phyloP scores from a whole-genome alignment of 768 basidiomycete genomes.

The Phanerochaete carnosa region DNA sequence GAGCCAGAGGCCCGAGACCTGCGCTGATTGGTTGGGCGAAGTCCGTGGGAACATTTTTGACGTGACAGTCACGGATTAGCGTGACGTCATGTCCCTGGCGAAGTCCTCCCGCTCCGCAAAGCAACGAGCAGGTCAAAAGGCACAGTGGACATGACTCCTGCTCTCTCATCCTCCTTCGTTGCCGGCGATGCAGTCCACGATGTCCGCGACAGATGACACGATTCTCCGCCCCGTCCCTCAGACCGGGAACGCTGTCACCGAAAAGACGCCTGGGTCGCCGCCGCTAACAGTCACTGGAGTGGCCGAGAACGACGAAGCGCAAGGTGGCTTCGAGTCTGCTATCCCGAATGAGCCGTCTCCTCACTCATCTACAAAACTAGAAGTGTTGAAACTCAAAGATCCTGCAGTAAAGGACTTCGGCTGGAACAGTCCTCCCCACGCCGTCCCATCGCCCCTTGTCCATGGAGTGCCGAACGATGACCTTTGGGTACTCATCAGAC shows the following conservation, averaged over 20 bases:
- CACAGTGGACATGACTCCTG: neutral
- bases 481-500: slow-evolving; percentile 34
- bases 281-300: neutral
- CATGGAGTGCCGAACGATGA: slow-evolving; percentile 37
- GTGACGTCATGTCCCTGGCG: slow-evolving; percentile 4
- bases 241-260: neutral
- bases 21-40: neutral
- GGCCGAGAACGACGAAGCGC: neutral
- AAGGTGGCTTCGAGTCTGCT: slow-evolving; percentile 4
- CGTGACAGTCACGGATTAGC: neutral
- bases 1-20: no score
- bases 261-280: neutral
- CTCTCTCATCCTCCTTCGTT: neutral
- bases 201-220: neutral
- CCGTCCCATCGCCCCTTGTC: slow-evolving; percentile 27
- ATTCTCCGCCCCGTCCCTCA: neutral
- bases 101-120: slow-evolving; percentile 9
- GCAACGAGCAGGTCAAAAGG: neutral
- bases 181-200: neutral
- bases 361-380: slow-evolving; percentile 11
- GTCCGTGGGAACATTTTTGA: neutral
- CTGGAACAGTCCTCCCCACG: slow-evolving; percentile 18
- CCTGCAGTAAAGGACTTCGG: slow-evolving; percentile 26
- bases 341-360: slow-evolving; percentile 14
- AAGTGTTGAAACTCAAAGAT: slow-evolving; percentile 19